Evolutionary conservation across 1,139 yeast genomes (phyloP).

Genomic region (Zygoascus hellenicus): DNA sequence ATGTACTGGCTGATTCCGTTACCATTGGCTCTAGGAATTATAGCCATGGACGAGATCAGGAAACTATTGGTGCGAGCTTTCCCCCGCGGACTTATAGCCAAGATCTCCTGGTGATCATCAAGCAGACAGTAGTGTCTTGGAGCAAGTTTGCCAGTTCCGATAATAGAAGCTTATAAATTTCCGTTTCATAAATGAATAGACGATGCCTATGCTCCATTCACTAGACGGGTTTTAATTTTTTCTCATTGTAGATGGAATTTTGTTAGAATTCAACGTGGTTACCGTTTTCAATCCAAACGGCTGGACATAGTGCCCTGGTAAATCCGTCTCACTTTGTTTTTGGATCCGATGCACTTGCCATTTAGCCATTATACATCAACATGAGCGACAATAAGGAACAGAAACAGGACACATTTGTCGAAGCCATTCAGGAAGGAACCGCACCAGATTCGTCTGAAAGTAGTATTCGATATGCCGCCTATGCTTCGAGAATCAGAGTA

Average conservation of each 20-base stretch:
- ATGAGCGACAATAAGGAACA: constrained; percentile 3
- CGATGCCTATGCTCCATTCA: no score
- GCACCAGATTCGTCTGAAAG: constrained; percentile 44
- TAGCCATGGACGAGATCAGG: constrained; percentile 42
- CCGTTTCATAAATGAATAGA: neutral
- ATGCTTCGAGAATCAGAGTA: constrained; percentile 61
- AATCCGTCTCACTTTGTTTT: neutral
- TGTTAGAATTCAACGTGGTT: no score
- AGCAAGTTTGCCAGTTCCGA: neutral
- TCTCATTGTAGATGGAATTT: no score
- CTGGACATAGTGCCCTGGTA: neutral
- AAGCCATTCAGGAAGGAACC: constrained; percentile 14
- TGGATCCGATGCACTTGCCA: neutral
- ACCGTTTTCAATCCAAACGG: no score
- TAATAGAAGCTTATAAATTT: no score
- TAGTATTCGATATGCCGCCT: constrained; percentile 70
- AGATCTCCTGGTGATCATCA: constrained; percentile 17
- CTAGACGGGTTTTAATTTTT: no score
- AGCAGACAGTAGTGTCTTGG: neutral
- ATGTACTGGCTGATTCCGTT: constrained; percentile 46
- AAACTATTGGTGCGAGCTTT: constrained; percentile 35
- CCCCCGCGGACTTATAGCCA: constrained; percentile 19
- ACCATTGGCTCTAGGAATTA: constrained; percentile 41
- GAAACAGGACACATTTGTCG: constrained; percentile 1
- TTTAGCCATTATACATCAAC: neutral